phyloP scores from a whole-genome alignment of 495 filamentous ascomycete species.

The Entonaema liquescens region DNA sequence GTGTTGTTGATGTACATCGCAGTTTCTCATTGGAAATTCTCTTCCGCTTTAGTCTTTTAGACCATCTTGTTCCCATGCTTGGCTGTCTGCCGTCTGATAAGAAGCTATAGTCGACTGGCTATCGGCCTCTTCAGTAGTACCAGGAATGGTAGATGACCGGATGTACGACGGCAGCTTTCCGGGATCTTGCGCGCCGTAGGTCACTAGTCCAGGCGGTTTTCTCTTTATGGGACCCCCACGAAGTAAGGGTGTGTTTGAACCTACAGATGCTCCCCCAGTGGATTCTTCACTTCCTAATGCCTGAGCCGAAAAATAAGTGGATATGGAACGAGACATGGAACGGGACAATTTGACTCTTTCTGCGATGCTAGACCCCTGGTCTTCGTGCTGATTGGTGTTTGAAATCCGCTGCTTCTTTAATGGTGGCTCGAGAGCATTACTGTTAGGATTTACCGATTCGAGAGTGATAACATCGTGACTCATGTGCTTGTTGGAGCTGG shows the following conservation, averaged over 20 bases:
- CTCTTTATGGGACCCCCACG: constrained; percentile 11
- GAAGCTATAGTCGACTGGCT: constrained; percentile 19
- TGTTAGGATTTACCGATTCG: neutral
- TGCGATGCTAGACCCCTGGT: neutral
- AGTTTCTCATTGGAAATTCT: neutral
- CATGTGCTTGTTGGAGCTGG: neutral
- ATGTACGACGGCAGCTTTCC: neutral
- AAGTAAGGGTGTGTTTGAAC: neutral
- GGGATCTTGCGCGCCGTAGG: constrained; percentile 11
- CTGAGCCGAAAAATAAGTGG: constrained; percentile 8
- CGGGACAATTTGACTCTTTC: constrained; percentile 24
- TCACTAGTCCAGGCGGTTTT: constrained; percentile 2
- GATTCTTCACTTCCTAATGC: neutral
- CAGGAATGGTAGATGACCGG: neutral
- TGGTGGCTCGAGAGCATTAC: neutral
- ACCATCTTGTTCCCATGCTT: neutral
- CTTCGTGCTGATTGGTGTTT: neutral
- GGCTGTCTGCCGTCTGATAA: constrained; percentile 12
- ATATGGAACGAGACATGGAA: constrained; percentile 39
- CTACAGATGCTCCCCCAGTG: neutral
- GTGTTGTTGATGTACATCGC: neutral
- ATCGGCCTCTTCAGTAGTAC: neutral
- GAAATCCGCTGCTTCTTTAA: constrained; percentile 12
- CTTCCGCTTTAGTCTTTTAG: neutral
- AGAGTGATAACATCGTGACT: neutral